These are phyloP conservation scores for Coemansia javaensis DNA, from an alignment of 192 early-diverging fungal species.

Conservation along the genomic window DNA sequence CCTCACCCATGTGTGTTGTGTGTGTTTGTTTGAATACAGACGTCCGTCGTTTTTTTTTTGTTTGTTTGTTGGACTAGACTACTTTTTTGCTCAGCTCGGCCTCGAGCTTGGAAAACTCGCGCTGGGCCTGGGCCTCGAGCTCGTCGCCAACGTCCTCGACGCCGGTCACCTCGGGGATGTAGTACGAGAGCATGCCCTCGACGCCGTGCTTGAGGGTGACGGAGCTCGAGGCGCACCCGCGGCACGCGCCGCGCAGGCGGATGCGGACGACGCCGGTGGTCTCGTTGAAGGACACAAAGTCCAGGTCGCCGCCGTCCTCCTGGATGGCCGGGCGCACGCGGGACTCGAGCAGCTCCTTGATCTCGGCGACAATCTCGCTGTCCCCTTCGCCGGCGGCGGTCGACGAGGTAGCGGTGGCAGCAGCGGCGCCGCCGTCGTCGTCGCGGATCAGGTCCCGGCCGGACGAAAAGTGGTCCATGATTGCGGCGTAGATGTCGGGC, in stretches of 20 bases:
- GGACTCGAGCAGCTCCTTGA: constrained; percentile 96
- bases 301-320: constrained; percentile 98
- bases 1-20: no score
- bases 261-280: constrained; percentile 82
- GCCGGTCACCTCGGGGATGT: constrained; percentile 86
- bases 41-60: background rate
- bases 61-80: background rate
- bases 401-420: constrained; percentile 8
- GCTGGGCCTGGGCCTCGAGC: constrained; percentile 65
- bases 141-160: constrained; percentile 89
- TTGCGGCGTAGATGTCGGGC: constrained; percentile 91
- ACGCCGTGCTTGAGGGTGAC: constrained; percentile 98
- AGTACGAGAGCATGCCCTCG: constrained; percentile 99
- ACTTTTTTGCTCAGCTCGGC: constrained; percentile 2
- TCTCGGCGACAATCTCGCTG: constrained; percentile 92
- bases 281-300: constrained; percentile 83
- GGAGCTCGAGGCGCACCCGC: constrained; percentile 82
- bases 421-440: constrained; percentile 17
- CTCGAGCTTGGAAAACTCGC: constrained; percentile 92
- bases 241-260: constrained; percentile 90
- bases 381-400: constrained; percentile 63
- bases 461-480: constrained; percentile 91
- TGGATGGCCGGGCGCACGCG: constrained; percentile 94
- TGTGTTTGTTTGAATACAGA: no score
- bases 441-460: constrained; percentile 72